phyloP scores from a whole-genome alignment of 2,329 filamentous ascomycete genomes.

The Cercospora citrullina region DNA sequence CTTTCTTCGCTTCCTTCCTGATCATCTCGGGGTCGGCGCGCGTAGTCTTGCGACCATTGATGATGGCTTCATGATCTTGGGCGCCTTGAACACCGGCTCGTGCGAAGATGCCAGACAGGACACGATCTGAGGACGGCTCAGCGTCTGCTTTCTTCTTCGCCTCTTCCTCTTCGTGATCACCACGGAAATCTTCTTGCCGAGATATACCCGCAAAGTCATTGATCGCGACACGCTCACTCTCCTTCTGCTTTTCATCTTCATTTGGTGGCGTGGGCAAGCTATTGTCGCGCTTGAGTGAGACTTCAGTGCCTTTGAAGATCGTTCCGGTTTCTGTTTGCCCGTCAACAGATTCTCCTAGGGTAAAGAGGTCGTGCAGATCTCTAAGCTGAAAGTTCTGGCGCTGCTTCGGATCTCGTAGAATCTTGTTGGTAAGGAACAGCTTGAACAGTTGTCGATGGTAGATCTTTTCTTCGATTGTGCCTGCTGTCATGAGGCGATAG shows the following conservation, averaged over 20 bases:
- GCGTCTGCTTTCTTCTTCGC: slow-evolving; percentile 24
- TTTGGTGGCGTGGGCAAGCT: slow-evolving; percentile 33
- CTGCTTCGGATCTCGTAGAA: slow-evolving; percentile 90
- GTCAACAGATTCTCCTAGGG: slow-evolving; percentile 64
- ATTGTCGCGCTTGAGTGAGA: slow-evolving; percentile 55
- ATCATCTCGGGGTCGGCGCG: slow-evolving; percentile 76
- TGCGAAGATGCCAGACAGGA: slow-evolving; percentile 88
- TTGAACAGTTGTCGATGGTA: slow-evolving; percentile 99
- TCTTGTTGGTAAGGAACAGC: slow-evolving; percentile 95
- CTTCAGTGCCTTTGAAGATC: slow-evolving; percentile 84
- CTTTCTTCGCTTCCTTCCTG: slow-evolving; percentile 74
- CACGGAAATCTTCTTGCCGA: slow-evolving; percentile 47
- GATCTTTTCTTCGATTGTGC: slow-evolving; percentile 98
- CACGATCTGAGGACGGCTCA: slow-evolving; percentile 62
- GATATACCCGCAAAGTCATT: slow-evolving; percentile 45
- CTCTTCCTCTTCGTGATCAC: slow-evolving; percentile 32
- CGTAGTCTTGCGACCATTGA: slow-evolving; percentile 67
- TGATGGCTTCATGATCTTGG: slow-evolving; percentile 87
- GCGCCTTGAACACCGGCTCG: slow-evolving; percentile 85
- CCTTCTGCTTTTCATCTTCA: slow-evolving; percentile 29
- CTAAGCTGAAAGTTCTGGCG: slow-evolving; percentile 85
- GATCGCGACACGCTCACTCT: slow-evolving; percentile 25
- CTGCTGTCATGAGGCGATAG: slow-evolving; percentile 95
- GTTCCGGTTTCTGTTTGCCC: slow-evolving; percentile 78
- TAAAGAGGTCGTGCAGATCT: slow-evolving; percentile 91